Percentiles rank a stretch among this genome's conserved stretches.
Conservation (phyloP, 164 flowering plant species). For the Berberis vulgaris region DNA sequence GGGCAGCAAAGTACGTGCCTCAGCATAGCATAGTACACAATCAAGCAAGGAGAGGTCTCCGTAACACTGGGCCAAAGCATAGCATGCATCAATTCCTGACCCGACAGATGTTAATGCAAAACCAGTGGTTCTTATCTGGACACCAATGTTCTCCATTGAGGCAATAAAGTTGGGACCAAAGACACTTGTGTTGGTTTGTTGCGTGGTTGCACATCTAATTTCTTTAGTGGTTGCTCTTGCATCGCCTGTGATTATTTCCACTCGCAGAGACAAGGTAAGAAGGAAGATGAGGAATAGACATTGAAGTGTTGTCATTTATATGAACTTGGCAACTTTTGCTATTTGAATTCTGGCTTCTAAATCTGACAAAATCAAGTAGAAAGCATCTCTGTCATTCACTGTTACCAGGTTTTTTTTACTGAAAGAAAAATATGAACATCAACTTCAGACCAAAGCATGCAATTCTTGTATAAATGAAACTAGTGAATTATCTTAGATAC, state of each 20-base stretch:
- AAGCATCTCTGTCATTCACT: no score
- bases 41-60: conserved; percentile 71
- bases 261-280: conserved; percentile 13
- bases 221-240: conserved; percentile 51
- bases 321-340: background rate
- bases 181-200: conserved; percentile 45
- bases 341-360: background rate
- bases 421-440: no score
- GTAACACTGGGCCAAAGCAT: conserved; percentile 78
- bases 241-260: conserved; percentile 28
- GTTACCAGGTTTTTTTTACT: no score
- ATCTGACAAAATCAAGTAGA: background rate
- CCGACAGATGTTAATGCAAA: conserved; percentile 52
- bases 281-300: conserved; percentile 8
- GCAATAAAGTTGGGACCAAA: conserved; percentile 61
- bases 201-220: conserved; percentile 26
- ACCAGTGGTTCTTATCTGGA: conserved; percentile 38
- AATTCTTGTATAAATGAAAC: no score
- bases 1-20: conserved; percentile 66
- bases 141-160: conserved; percentile 67
- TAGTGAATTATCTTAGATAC: no score
- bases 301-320: conserved; percentile 18
- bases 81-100: conserved; percentile 46
- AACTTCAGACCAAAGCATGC: no score
- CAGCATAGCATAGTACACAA: conserved; percentile 61